A percentile compares a stretch with the other conserved stretches of the same genome.
Evolutionary conservation across 176 grass and related monocot species (phyloP).

Genomic region (Oryza meridionalis): DNA sequence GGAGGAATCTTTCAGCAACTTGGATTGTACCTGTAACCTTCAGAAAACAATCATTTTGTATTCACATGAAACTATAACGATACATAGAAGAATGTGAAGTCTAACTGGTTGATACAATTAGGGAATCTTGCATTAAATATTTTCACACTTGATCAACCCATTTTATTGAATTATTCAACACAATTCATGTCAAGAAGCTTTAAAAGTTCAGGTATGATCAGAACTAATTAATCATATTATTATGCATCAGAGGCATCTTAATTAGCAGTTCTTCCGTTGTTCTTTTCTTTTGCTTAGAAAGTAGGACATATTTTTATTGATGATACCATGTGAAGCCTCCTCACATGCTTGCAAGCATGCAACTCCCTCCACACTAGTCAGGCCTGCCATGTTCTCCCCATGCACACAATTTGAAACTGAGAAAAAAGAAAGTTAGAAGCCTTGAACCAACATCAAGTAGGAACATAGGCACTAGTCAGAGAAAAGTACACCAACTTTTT

Average conservation of each 20-base stretch:
- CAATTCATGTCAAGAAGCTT: neutral
- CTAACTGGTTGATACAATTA: slow-evolving; percentile 2
- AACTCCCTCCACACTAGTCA: slow-evolving; percentile 22
- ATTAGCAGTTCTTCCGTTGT: neutral
- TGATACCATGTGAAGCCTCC: slow-evolving; percentile 41
- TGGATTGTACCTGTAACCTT: slow-evolving; percentile 40
- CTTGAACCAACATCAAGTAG: slow-evolving; percentile 4
- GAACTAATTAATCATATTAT: slow-evolving; percentile 32
- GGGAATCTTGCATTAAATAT: slow-evolving; percentile 17
- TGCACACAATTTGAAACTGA: slow-evolving; percentile 40
- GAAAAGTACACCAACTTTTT: neutral
- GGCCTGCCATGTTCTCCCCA: slow-evolving; percentile 45
- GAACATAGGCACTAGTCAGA: slow-evolving; percentile 17
- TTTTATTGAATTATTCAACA: slow-evolving; percentile 27
- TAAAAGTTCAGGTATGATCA: neutral
- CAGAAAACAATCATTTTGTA: slow-evolving; percentile 19
- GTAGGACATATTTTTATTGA: slow-evolving; percentile 8
- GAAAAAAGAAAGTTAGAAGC: neutral
- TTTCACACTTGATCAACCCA: slow-evolving; percentile 11
- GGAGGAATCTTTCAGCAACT: slow-evolving; percentile 49
- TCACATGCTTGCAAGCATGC: slow-evolving; percentile 33
- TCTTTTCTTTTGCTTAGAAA: slow-evolving; percentile 20
- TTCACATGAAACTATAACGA: slow-evolving; percentile 43
- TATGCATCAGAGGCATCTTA: slow-evolving; percentile 31
- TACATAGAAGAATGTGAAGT: neutral